Evolutionary conservation across 208 protist genomes (phyloP), one percentile per base, ranked within the genome.

Genomic region (Herpetomonas samuelpessoai): DNA sequence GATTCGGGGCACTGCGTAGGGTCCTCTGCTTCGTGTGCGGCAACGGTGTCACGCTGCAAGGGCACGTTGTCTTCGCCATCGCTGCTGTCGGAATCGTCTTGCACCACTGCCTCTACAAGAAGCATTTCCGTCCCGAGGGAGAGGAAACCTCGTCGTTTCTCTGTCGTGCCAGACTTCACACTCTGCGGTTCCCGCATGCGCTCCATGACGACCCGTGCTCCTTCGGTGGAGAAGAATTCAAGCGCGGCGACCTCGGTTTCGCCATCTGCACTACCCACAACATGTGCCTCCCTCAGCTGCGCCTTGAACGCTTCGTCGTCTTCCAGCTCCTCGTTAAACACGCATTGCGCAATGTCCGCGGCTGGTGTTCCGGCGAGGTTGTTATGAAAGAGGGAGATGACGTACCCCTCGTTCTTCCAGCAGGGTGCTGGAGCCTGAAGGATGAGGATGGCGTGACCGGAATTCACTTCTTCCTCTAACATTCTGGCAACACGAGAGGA

Each of bases 311-410:
- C 35, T 41, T 14, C 14, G 35, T 41, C 35, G 9, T 41, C 35
- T 14, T 41, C 35, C 35, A 14, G 9, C 35, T 41, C 35, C 9
- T 41, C 35, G 14, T 41, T 41, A 6, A 41, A 14, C 14, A 41
- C 35, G 35, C 35, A 41, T 6, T 41, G 35, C 9, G 35, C 35
- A 14, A 41, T 41, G 14, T 41, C 35, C 6, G 9, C 46, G 0
- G 68, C 68, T 16, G 54, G 28, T 3, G 68, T 75, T 2, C 49
- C 53, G 7, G 59, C 31, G 62, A 75, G 65, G 68, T 68, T 59
- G 1, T 49, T 39, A 14, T 31, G 16, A 59, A 76, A 76, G 29
- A 76, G 67, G 19, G 49, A 60, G 31, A 39, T 41, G 27, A 76
- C 35, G n/a, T 48, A 10, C 14, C 2, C 2, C 29, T 63, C 69